Evolutionary conservation across 331 rosid genomes (phyloP).

Genomic region (Quercus phellos): DNA sequence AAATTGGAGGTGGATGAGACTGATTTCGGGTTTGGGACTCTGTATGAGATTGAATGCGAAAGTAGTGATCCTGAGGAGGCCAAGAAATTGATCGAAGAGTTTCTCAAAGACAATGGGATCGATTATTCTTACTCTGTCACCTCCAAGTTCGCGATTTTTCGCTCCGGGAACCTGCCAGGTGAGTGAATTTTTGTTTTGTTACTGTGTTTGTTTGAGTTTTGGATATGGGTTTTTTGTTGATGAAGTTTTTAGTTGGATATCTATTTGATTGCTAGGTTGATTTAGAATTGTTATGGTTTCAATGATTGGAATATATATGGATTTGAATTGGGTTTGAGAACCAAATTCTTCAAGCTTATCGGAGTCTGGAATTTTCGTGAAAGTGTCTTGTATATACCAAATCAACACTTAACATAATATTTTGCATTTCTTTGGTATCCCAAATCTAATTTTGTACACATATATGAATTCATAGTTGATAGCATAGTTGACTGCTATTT

Average conservation of each 20-base stretch:
- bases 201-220: background rate
- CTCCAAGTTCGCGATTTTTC: constrained; percentile 68
- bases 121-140: constrained; percentile 50
- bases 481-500: background rate
- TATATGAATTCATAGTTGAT: background rate
- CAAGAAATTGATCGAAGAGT: constrained; percentile 53
- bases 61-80: constrained; percentile 66
- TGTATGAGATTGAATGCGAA: constrained; percentile 88
- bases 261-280: background rate
- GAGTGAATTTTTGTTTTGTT: constrained; percentile 1
- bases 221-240: background rate
- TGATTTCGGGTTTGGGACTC: constrained; percentile 59
- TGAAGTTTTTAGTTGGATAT: background rate
- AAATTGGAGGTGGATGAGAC: constrained; percentile 89
- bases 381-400: too few species aligned
- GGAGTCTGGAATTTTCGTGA: too few species aligned
- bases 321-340: background rate
- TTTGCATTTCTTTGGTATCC: background rate
- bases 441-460: background rate
- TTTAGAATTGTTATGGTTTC: background rate
- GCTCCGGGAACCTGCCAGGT: constrained; percentile 38
- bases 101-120: constrained; percentile 60
- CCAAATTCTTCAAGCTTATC: background rate
- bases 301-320: background rate
- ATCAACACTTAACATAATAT: too few species aligned